Evolutionary conservation across 2,329 filamentous ascomycete species (phyloP).

Genomic region (Alternaria sp.): DNA sequence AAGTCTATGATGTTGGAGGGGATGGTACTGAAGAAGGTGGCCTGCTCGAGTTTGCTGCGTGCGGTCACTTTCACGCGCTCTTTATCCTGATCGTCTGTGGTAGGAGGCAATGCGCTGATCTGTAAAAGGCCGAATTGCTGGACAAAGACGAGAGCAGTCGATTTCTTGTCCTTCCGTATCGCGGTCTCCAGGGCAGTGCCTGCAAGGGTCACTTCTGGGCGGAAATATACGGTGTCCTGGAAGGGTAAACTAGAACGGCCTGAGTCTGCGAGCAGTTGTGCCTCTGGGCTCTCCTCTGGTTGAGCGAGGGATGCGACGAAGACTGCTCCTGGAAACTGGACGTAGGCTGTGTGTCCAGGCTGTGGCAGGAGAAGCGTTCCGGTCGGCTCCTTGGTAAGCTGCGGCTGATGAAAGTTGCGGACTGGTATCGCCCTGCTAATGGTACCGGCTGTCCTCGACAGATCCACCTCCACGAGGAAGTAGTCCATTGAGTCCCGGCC

Average conservation of each 20-base stretch:
- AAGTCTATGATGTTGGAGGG: slow-evolving; percentile 89
- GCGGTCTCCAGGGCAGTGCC: slow-evolving; percentile 58
- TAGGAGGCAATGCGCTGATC: slow-evolving; percentile 61
- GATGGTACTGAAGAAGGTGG: slow-evolving; percentile 87
- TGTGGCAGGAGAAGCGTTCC: slow-evolving; percentile 74
- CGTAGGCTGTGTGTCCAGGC: slow-evolving; percentile 79
- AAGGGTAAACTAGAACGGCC: slow-evolving; percentile 62
- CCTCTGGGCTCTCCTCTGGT: slow-evolving; percentile 73
- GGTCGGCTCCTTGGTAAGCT: slow-evolving; percentile 38
- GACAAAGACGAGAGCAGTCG: slow-evolving; percentile 61
- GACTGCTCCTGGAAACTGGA: slow-evolving; percentile 79
- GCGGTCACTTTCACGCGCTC: slow-evolving; percentile 68
- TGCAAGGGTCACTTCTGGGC: slow-evolving; percentile 59
- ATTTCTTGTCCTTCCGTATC: slow-evolving; percentile 45
- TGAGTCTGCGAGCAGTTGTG: slow-evolving; percentile 67
- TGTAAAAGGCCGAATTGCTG: slow-evolving; percentile 65
- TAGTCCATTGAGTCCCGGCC: slow-evolving; percentile 61
- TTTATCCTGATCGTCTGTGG: slow-evolving; percentile 59
- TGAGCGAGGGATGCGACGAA: slow-evolving; percentile 76
- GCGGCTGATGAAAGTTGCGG: slow-evolving; percentile 58
- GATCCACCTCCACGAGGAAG: slow-evolving; percentile 73
- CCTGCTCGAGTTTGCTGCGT: slow-evolving; percentile 90
- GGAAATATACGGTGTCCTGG: slow-evolving; percentile 86
- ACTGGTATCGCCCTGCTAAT: slow-evolving; percentile 72
- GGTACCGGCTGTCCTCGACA: slow-evolving; percentile 61